Conservation (phyloP, 371 early-diverging fungal species). For the Capillidium rhysosporum region DNA sequence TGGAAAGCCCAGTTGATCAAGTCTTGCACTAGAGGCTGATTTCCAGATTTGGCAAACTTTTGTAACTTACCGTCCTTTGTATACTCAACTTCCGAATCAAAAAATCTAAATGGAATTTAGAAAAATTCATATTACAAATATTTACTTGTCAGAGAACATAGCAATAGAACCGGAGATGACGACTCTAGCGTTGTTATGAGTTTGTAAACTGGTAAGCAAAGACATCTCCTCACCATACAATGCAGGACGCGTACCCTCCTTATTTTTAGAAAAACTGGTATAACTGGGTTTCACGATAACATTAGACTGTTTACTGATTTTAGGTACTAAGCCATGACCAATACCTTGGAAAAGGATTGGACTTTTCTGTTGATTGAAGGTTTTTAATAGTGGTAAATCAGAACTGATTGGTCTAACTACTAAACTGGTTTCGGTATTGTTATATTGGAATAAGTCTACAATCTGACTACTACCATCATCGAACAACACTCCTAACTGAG, state of each 20-base stretch:
- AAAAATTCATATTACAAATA: neutral
- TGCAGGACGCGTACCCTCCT: constrained; percentile 13
- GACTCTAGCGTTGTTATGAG: constrained; percentile 73
- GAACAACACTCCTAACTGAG: constrained; percentile 71
- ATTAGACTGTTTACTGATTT: constrained; percentile 31
- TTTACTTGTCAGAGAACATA: constrained; percentile 51
- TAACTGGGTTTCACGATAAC: constrained; percentile 38
- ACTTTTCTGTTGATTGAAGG: constrained; percentile 14
- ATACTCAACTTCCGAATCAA: neutral
- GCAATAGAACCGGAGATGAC: constrained; percentile 62
- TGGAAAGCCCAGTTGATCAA: constrained; percentile 79
- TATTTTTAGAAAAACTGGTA: constrained; percentile 32
- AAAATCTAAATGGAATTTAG: neutral
- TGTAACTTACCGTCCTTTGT: neutral
- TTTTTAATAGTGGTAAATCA: constrained; percentile 7
- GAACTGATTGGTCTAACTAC: constrained; percentile 14
- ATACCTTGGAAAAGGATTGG: constrained; percentile 60
- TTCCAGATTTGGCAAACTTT: constrained; percentile 25
- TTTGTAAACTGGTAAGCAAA: constrained; percentile 66
- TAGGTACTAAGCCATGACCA: constrained; percentile 20
- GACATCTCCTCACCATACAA: constrained; percentile 26
- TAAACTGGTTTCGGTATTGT: constrained; percentile 15
- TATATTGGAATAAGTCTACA: constrained; percentile 40
- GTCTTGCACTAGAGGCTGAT: constrained; percentile 45
- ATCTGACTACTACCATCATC: constrained; percentile 44